Conservation (phyloP, 495 filamentous ascomycete species). For the Thermochaetoides thermophila region DNA sequence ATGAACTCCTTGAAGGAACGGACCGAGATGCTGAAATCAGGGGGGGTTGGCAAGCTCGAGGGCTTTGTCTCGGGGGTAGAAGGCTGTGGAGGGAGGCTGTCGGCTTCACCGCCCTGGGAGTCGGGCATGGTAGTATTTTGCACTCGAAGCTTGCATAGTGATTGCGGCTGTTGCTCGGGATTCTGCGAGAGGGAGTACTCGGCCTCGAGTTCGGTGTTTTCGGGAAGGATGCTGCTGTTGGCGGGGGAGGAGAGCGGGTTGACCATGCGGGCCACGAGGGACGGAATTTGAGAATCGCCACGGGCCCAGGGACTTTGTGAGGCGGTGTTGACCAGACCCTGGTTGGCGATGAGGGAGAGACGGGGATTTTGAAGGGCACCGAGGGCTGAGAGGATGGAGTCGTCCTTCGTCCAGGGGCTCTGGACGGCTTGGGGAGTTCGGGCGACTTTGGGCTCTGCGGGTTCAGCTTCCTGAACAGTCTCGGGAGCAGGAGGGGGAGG, state of each 20-base stretch:
- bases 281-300: conserved; percentile 6
- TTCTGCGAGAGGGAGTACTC: too few species aligned
- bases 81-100: conserved; percentile 3
- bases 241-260: conserved; percentile 10
- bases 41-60: conserved; percentile 17
- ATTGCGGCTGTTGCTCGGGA: too few species aligned
- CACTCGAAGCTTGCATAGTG: too few species aligned
- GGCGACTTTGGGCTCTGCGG: background rate
- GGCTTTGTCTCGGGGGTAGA: conserved; percentile 14
- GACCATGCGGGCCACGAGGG: conserved; percentile 2
- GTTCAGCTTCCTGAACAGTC: background rate
- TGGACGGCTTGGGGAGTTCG: background rate
- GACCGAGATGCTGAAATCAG: conserved; percentile 16
- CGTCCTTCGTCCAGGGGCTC: conserved; percentile 3
- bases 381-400: background rate
- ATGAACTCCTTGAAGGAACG: conserved; percentile 19
- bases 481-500: background rate
- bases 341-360: conserved; percentile 1
- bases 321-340: background rate
- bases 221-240: conserved; percentile 6
- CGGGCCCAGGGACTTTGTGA: conserved; percentile 8
- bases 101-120: too few species aligned
- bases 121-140: too few species aligned
- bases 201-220: too few species aligned
- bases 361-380: too few species aligned